Evolutionary conservation across 73 alveolate species (phyloP).

Genomic region (Breviolum minutum): DNA sequence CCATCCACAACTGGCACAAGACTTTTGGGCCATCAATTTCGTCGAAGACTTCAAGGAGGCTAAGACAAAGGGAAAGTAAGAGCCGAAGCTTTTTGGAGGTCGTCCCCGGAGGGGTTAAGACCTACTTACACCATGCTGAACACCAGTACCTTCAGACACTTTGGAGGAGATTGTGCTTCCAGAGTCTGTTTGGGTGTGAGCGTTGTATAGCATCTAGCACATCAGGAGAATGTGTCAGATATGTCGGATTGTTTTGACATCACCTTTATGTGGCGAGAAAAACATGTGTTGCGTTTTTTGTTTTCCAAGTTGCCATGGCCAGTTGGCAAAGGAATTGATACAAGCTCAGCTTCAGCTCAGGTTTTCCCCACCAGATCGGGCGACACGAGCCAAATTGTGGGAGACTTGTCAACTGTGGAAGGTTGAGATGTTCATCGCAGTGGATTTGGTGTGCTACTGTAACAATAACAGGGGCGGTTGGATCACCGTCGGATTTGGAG

Average conservation of each 20-base stretch:
- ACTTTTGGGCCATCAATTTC: slow-evolving; percentile 33
- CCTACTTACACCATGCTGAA: background rate
- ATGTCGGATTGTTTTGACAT: background rate
- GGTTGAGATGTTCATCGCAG: no score
- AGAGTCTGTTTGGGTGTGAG: no score
- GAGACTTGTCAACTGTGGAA: background rate
- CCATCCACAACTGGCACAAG: slow-evolving; percentile 36
- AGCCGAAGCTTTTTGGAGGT: no score
- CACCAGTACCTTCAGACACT: background rate
- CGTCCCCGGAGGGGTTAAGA: no score
- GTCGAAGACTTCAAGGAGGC: slow-evolving; percentile 20
- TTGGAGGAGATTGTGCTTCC: background rate
- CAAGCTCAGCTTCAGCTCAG: background rate
- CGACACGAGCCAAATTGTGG: slow-evolving; percentile 84
- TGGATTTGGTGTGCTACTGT: no score
- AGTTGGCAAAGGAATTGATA: no score
- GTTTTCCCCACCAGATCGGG: slow-evolving; percentile 82
- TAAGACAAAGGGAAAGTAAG: background rate
- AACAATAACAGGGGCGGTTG: no score
- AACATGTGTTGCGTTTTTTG: no score
- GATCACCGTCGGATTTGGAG: no score
- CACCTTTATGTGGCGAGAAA: no score
- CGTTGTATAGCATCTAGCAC: background rate
- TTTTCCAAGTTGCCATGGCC: no score
- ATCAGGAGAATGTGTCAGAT: no score